Evolutionary conservation across 345 rosid species (phyloP).

Genomic region (Bretschneidera sinensis): DNA sequence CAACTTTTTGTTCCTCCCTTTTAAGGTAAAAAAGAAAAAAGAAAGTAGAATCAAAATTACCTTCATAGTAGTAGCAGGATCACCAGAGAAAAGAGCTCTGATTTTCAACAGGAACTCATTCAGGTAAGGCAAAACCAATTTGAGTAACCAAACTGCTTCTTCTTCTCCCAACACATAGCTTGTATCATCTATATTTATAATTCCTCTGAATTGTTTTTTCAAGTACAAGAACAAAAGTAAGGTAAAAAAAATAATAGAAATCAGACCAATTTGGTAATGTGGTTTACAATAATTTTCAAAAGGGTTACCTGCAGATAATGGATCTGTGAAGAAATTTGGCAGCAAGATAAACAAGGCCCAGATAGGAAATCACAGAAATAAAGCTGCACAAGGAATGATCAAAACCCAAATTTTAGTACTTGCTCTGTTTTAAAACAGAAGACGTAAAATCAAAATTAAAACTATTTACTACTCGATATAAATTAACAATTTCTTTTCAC

Average conservation of each 20-base stretch:
- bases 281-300: background rate
- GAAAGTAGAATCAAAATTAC: slow-evolving; percentile 23
- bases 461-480: too few species aligned
- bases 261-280: background rate
- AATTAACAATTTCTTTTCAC: slow-evolving; percentile 24
- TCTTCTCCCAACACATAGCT: slow-evolving; percentile 66
- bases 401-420: slow-evolving; percentile 4
- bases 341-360: slow-evolving; percentile 75
- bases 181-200: slow-evolving; percentile 33
- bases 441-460: background rate
- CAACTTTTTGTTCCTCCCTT: slow-evolving; percentile 10
- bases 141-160: slow-evolving; percentile 65
- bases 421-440: slow-evolving; percentile 13
- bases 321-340: slow-evolving; percentile 65
- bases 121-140: slow-evolving; percentile 68
- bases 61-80: slow-evolving; percentile 89
- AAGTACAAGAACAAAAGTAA: background rate
- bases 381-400: slow-evolving; percentile 43
- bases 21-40: background rate
- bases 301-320: slow-evolving; percentile 52
- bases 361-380: slow-evolving; percentile 70
- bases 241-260: background rate
- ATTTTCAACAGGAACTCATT: slow-evolving; percentile 66
- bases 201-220: slow-evolving; percentile 38
- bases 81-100: slow-evolving; percentile 82